phyloP scores from a whole-genome alignment of 2,329 filamentous ascomycete species.

The Colletotrichum musae region DNA sequence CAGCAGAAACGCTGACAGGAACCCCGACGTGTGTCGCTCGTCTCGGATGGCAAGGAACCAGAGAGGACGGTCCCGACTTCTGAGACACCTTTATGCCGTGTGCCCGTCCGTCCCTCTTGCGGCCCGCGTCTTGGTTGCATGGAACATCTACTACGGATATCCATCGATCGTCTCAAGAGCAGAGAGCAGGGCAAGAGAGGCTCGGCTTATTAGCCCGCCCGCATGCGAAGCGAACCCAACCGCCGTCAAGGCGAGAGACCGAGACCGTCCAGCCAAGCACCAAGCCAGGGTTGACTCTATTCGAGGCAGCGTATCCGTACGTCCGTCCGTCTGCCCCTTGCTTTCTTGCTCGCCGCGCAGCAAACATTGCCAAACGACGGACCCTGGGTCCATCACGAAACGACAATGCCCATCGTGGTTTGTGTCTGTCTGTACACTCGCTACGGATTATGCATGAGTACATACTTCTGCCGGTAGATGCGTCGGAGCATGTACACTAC shows the following conservation, averaged over 20 bases:
- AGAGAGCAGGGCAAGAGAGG: not conserved
- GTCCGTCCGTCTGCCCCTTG: not conserved
- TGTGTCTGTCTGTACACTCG: too few species aligned
- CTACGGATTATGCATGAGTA: too few species aligned
- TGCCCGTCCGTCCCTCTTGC: conserved; percentile 2
- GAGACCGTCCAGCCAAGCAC: too few species aligned
- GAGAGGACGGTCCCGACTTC: not conserved
- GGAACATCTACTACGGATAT: not conserved
- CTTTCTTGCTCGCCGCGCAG: conserved; percentile 3
- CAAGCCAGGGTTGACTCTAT: too few species aligned
- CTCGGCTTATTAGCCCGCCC: too few species aligned
- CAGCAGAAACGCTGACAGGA: conserved; percentile 39
- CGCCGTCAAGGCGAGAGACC: too few species aligned
- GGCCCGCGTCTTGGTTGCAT: not conserved
- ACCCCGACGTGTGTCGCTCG: conserved; percentile 10
- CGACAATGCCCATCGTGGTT: too few species aligned
- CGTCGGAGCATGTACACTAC: not conserved
- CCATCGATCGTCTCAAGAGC: not conserved
- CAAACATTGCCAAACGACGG: conserved; percentile 18
- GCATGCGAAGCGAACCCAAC: not conserved
- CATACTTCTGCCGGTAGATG: too few species aligned
- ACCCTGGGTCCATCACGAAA: conserved; percentile 5
- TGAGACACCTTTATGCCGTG: conserved; percentile 24
- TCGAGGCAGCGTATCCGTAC: too few species aligned
- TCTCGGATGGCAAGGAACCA: conserved; percentile 10